Conservation (phyloP, 352 stramenopile genomes). For the Pythium periplocum region DNA sequence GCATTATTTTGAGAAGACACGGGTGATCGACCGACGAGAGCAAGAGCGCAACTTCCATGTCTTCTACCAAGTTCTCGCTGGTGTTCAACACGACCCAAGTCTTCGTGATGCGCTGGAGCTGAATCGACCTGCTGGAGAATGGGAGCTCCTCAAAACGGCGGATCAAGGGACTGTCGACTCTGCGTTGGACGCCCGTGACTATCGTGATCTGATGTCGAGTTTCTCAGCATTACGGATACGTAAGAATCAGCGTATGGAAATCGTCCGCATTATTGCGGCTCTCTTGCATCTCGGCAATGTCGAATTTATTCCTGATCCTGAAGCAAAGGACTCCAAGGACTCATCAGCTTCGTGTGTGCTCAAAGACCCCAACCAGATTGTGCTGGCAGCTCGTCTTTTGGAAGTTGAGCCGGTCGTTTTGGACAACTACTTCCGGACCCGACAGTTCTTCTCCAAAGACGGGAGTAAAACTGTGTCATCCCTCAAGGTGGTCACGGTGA, state of each 20-base stretch:
- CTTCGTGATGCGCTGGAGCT: conserved; percentile 64
- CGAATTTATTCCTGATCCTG: conserved; percentile 58
- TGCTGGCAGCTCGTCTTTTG: conserved; percentile 59
- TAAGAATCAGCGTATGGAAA: conserved; percentile 76
- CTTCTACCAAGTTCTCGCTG: conserved; percentile 89
- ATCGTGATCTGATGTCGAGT: conserved; percentile 75
- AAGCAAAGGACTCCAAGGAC: conserved; percentile 20
- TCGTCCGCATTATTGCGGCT: conserved; percentile 68
- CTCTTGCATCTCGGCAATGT: conserved; percentile 79
- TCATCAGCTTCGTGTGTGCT: conserved; percentile 49
- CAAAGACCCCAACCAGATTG: conserved; percentile 62
- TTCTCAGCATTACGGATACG: conserved; percentile 75
- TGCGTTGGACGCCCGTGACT: conserved; percentile 61
- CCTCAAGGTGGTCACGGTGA: conserved; percentile 76
- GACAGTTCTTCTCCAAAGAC: conserved; percentile 76
- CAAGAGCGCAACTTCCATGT: conserved; percentile 92
- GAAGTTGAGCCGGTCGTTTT: conserved; percentile 76
- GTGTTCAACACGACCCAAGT: conserved; percentile 61
- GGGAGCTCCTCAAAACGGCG: conserved; percentile 49
- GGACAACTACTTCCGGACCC: conserved; percentile 84
- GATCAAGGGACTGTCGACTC: conserved; percentile 38
- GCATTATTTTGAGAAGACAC: conserved; percentile 78
- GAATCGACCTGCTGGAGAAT: conserved; percentile 51
- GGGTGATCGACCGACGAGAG: conserved; percentile 68
- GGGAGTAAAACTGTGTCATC: conserved; percentile 67